These are phyloP conservation scores for Agaricus blazei DNA, from an alignment of 768 basidiomycete genomes.

Conservation along the genomic window DNA sequence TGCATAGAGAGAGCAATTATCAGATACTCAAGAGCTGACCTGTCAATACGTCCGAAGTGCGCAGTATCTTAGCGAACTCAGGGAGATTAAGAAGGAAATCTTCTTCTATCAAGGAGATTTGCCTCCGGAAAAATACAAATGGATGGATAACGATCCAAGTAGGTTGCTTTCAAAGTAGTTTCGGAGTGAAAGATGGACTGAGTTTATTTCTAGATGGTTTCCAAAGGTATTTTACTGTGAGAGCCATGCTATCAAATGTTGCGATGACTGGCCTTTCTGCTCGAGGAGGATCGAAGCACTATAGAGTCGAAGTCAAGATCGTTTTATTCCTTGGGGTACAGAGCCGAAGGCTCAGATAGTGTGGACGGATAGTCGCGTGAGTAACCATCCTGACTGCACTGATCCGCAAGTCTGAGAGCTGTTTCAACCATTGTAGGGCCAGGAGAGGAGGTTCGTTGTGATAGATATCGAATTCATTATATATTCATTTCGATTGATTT, in stretches of 20 bases:
- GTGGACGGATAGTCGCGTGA: constrained; percentile 40
- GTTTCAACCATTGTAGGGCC: not conserved
- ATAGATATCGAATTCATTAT: not conserved
- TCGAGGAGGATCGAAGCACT: constrained; percentile 14
- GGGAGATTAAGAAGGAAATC: not conserved
- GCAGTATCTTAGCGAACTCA: not conserved
- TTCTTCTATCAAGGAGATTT: not conserved
- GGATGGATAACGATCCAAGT: constrained; percentile 19
- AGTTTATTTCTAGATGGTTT: constrained; percentile 1
- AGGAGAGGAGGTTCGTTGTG: not conserved
- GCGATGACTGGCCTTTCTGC: not conserved
- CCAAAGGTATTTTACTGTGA: constrained; percentile 8
- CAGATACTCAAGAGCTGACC: not conserved
- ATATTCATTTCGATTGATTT: not conserved
- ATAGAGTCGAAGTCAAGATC: constrained; percentile 26
- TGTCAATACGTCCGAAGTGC: not conserved
- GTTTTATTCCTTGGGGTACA: constrained; percentile 46
- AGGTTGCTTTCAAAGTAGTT: not conserved
- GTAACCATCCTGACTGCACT: constrained; percentile 9
- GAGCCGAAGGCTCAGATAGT: constrained; percentile 44
- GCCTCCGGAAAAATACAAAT: not conserved
- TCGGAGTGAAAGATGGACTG: not conserved
- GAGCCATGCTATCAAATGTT: constrained; percentile 8
- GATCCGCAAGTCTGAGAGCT: too few relatives aligned
- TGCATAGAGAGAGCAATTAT: not conserved